Evolutionary conservation across 192 early-diverging fungal genomes (phyloP), one percentile per base, ranked within the genome.

Genomic region (Coemansia sp.): DNA sequence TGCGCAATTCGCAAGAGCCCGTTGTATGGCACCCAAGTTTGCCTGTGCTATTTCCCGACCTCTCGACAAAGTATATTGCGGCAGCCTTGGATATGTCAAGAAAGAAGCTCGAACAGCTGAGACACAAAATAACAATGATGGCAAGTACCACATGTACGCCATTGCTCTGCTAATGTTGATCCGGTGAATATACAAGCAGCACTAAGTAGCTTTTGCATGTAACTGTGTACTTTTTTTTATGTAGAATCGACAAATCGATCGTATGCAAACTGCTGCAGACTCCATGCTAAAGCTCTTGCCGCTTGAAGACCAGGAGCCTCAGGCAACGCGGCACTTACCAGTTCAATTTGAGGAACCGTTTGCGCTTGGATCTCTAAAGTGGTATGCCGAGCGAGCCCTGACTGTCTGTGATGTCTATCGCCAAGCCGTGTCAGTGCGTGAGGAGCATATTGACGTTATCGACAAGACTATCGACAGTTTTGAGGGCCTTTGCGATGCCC

Each of bases 1-100:
- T 71, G 32, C 64, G 65, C 66, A 71, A 71, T 41, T 74, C 78
- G n/a, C 78, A 80, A 19, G 73, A 75, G 34, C 73, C 78, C 7
- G 65, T 64, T 4, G 73, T 72, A 44, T 80, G 78, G 78, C 78
- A 80, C 60, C 78, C 78, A 7, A 80, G 73, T 39, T 17, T 75
- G 12, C 50, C 61, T 9, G 55, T 20, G 11, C 63, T 75, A 56
- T 80, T 80, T 69, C 73, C 73, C 0, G 78, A 75, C 32, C 61
- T 80, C 12, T 20, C 70, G 1, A 27, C 8, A 40, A 75, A 64
- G 31, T 80, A 64, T 36, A 64, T 71, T 4, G 58, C 42, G 5
- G 65, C 69, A 4, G 51, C 70, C 4, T 5, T 70, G 3, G 34
- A 50, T 1, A 44, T n/a, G 24, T 29, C 69, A 9, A 39, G 32